Percentiles rank a stretch among this genome's conserved stretches.
Conservation (phyloP, 176 grass and related monocot species). For the Pontederia paniculata region DNA sequence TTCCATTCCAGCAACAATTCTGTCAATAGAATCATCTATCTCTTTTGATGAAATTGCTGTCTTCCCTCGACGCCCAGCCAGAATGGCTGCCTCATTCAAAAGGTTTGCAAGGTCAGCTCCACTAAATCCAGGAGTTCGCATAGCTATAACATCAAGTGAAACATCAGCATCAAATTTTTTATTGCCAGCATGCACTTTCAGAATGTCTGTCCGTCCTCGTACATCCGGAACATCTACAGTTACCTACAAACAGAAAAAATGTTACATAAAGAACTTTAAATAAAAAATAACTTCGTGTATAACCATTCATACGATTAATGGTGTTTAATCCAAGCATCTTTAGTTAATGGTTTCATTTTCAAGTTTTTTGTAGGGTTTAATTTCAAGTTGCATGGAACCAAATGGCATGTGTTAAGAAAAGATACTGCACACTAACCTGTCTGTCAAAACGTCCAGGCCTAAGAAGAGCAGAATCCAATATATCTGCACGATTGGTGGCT, state of each 20-base stretch:
- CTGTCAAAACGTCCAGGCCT: constrained; percentile 97
- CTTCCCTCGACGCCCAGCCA: constrained; percentile 72
- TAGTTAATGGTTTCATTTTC: no score
- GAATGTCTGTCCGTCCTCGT: constrained; percentile 83
- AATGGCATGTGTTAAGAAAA: neutral
- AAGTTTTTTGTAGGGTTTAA: no score
- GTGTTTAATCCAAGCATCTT: neutral
- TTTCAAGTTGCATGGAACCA: neutral
- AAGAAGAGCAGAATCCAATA: constrained; percentile 91
- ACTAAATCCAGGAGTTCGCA: constrained; percentile 98
- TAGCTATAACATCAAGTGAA: constrained; percentile 94
- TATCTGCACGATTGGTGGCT: constrained; percentile 91
- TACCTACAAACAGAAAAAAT: constrained; percentile 38
- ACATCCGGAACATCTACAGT: constrained; percentile 96
- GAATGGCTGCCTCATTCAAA: constrained; percentile 91
- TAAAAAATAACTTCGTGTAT: neutral
- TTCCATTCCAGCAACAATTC: constrained; percentile 99
- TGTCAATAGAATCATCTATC: constrained; percentile 97
- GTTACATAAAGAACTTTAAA: constrained; percentile 8
- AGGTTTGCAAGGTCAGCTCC: constrained; percentile 98
- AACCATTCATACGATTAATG: neutral
- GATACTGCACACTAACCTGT: constrained; percentile 58
- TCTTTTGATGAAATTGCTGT: constrained; percentile 88
- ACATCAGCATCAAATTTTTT: constrained; percentile 95
- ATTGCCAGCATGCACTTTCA: constrained; percentile 88